These are phyloP conservation scores for Elongisporangium senticosum DNA, from an alignment of 352 stramenopile genomes.

Conservation along the genomic window DNA sequence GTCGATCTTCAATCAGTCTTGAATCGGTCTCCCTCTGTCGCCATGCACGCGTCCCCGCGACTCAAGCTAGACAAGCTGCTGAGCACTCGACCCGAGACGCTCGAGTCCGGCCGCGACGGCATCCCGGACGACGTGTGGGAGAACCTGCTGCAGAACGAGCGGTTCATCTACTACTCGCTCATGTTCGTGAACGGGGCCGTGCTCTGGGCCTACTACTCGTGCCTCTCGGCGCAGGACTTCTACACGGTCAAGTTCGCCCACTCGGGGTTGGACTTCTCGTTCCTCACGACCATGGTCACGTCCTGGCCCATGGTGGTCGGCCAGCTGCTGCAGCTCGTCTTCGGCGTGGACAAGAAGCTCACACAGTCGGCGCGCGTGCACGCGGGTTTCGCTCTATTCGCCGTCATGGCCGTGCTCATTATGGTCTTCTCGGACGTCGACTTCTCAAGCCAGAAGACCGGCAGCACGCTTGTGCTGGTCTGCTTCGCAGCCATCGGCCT, in stretches of 20 bases:
- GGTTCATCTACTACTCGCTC: slow-evolving; percentile 55
- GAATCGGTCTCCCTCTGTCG: neutral
- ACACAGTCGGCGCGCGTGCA: slow-evolving; percentile 32
- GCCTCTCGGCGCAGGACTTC: slow-evolving; percentile 61
- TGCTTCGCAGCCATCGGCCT: slow-evolving; percentile 47
- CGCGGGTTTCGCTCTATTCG: slow-evolving; percentile 48
- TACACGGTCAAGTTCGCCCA: slow-evolving; percentile 39
- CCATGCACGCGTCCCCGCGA: neutral
- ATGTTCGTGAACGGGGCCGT: slow-evolving; percentile 70
- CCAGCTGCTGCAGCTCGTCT: slow-evolving; percentile 36
- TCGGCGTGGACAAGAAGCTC: slow-evolving; percentile 43
- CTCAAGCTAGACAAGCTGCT: slow-evolving; percentile 40
- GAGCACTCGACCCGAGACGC: slow-evolving; percentile 10
- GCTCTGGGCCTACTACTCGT: slow-evolving; percentile 75
- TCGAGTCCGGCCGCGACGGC: slow-evolving; percentile 22
- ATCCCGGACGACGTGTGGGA: slow-evolving; percentile 56
- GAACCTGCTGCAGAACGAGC: slow-evolving; percentile 43
- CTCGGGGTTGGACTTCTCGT: slow-evolving; percentile 40
- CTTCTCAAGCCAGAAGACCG: slow-evolving; percentile 40
- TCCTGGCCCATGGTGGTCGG: slow-evolving; percentile 42
- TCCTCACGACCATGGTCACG: slow-evolving; percentile 42
- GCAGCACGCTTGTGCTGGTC: slow-evolving; percentile 43
- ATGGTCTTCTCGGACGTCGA: slow-evolving; percentile 55
- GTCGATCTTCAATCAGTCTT: neutral
- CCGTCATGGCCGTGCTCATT: slow-evolving; percentile 48